phyloP scores from a whole-genome alignment of 2,329 filamentous ascomycete genomes.

The Cercospora nicotianae region DNA sequence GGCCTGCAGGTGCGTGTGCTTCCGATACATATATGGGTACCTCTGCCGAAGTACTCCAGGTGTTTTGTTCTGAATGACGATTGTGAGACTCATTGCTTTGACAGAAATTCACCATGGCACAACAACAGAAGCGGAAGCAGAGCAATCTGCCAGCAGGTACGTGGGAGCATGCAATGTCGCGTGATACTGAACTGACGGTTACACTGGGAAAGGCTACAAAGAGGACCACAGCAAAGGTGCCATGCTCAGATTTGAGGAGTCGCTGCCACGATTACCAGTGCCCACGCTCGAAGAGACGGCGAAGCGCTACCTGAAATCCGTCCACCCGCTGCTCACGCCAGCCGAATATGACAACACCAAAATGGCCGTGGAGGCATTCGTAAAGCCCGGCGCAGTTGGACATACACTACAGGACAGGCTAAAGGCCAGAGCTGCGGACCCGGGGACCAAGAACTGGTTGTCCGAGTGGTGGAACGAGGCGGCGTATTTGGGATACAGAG shows the following conservation, averaged over 20 bases:
- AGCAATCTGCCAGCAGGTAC: constrained; percentile 50
- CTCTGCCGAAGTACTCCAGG: neutral
- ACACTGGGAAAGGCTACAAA: constrained; percentile 62
- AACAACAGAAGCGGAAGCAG: constrained; percentile 43
- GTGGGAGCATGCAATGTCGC: constrained; percentile 22
- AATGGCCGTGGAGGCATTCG: constrained; percentile 83
- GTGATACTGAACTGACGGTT: constrained; percentile 6
- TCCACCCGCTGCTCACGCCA: constrained; percentile 70
- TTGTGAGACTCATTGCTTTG: neutral
- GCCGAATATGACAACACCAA: constrained; percentile 71
- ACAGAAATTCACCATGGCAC: constrained; percentile 35
- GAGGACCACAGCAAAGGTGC: constrained; percentile 77
- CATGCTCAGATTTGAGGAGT: constrained; percentile 84
- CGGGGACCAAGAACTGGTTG: constrained; percentile 88
- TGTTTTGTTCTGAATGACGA: neutral
- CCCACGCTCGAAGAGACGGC: constrained; percentile 81
- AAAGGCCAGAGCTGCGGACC: constrained; percentile 73
- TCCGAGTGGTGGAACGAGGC: constrained; percentile 98
- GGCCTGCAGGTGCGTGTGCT: constrained; percentile 14
- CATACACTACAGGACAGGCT: constrained; percentile 85
- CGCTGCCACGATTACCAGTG: constrained; percentile 75
- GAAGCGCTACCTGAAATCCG: constrained; percentile 74
- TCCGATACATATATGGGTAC: neutral
- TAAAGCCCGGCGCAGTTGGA: constrained; percentile 81
- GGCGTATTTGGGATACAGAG: constrained; percentile 89